phyloP scores from a whole-genome alignment of 768 basidiomycete genomes.

The Naematelia encephala region DNA sequence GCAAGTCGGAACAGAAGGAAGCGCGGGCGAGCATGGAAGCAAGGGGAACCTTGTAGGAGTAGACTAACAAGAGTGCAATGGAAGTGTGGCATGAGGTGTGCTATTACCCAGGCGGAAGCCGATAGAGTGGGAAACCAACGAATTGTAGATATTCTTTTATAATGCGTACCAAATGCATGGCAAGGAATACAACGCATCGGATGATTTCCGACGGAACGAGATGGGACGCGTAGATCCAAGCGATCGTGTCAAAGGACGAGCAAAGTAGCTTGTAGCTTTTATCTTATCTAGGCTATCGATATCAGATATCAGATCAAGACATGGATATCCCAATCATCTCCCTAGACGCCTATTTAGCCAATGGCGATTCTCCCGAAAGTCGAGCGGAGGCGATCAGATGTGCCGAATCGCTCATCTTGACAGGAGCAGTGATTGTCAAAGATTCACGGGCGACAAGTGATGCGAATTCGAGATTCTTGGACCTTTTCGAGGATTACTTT shows the following conservation, averaged over 20 bases:
- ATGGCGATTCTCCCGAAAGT: slow-evolving; percentile 25
- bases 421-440: slow-evolving; percentile 79
- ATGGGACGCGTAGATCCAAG: too few relatives aligned
- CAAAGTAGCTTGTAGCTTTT: too few relatives aligned
- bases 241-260: too few relatives aligned
- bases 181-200: too few relatives aligned
- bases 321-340: slow-evolving; percentile 29
- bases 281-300: too few relatives aligned
- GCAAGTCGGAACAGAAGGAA: slow-evolving; percentile 29
- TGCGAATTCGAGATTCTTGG: slow-evolving; percentile 77
- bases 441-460: slow-evolving; percentile 80
- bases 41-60: background rate
- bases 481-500: slow-evolving; percentile 93
- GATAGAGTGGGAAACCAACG: background rate
- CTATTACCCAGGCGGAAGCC: background rate
- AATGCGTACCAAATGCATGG: background rate
- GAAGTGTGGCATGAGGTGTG: background rate
- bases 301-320: background rate
- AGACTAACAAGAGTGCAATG: background rate
- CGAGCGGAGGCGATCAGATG: slow-evolving; percentile 56
- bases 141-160: background rate
- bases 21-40: slow-evolving; percentile 11
- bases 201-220: background rate
- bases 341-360: slow-evolving; percentile 35
- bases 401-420: slow-evolving; percentile 73